Evolutionary conservation across 805 yeast species (phyloP).

Genomic region (Candida boleticola): DNA sequence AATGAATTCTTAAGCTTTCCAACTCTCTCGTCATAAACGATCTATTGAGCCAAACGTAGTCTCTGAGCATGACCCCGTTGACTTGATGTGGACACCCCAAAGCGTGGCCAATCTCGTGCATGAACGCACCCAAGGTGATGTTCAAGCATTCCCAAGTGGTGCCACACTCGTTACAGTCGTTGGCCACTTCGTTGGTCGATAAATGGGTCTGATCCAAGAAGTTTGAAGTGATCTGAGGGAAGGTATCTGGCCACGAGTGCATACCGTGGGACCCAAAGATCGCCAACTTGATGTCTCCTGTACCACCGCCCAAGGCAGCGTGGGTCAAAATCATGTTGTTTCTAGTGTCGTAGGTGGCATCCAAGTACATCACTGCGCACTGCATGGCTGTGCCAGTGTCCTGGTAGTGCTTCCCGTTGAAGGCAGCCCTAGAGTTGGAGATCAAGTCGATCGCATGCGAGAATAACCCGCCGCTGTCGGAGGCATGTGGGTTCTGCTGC

Average conservation of each 20-base stretch:
- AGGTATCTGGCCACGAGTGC: slow-evolving; percentile 86
- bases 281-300: slow-evolving; percentile 67
- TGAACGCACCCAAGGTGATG: slow-evolving; percentile 86
- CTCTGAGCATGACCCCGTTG: slow-evolving; percentile 87
- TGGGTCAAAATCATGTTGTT: slow-evolving; percentile 68
- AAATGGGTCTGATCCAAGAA: slow-evolving; percentile 73
- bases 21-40: slow-evolving; percentile 75
- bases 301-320: slow-evolving; percentile 94
- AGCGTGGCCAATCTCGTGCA: slow-evolving; percentile 93
- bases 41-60: slow-evolving; percentile 76
- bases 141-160: slow-evolving; percentile 88
- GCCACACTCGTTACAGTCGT: slow-evolving; percentile 82
- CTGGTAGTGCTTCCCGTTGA: slow-evolving; percentile 27
- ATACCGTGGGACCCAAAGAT: slow-evolving; percentile 93
- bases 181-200: slow-evolving; percentile 73
- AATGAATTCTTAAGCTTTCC: slow-evolving; percentile 50
- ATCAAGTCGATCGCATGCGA: slow-evolving; percentile 78
- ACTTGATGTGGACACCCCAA: slow-evolving; percentile 92
- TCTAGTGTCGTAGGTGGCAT: slow-evolving; percentile 75
- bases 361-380: slow-evolving; percentile 84
- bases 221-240: slow-evolving; percentile 65
- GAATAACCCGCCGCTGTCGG: slow-evolving; percentile 72
- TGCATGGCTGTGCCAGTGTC: slow-evolving; percentile 59
- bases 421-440: slow-evolving; percentile 27
- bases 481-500: slow-evolving; percentile 79